A percentile compares a stretch with the other conserved stretches of the same genome.
These are phyloP conservation scores for Populus tremula DNA, from an alignment of 345 rosid species.

Conservation along the genomic window DNA sequence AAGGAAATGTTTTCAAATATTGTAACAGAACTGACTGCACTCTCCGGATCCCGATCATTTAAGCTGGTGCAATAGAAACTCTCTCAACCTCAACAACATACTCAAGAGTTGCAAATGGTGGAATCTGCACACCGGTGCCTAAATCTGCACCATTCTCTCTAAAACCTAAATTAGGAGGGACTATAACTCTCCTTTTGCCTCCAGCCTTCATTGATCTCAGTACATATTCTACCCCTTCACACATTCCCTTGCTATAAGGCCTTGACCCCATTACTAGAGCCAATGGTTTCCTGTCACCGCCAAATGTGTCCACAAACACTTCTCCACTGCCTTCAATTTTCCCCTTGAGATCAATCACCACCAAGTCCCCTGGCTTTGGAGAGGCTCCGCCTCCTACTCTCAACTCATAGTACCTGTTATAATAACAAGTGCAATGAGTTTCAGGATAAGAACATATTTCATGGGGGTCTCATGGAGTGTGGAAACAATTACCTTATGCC, in stretches of 20 bases:
- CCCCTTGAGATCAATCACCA: constrained; percentile 76
- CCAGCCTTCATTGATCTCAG: constrained; percentile 83
- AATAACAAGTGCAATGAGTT: background rate
- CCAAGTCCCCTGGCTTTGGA: constrained; percentile 74
- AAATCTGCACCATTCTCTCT: constrained; percentile 72
- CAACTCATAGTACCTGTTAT: constrained; percentile 69
- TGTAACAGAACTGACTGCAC: too few species aligned
- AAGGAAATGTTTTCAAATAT: too few species aligned
- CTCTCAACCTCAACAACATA: constrained; percentile 70
- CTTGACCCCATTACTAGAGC: constrained; percentile 79
- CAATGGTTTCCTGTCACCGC: constrained; percentile 53
- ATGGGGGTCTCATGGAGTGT: background rate
- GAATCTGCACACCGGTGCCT: constrained; percentile 61
- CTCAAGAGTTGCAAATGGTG: constrained; percentile 63
- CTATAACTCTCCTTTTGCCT: constrained; percentile 71
- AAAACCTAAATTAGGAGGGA: constrained; percentile 70
- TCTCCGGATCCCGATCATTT: background rate
- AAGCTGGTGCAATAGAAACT: constrained; percentile 92
- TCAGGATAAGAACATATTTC: background rate
- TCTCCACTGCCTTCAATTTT: constrained; percentile 54
- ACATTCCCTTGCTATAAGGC: constrained; percentile 75
- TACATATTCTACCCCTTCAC: constrained; percentile 70
- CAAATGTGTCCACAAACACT: constrained; percentile 67
- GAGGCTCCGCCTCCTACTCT: constrained; percentile 81
- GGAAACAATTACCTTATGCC: constrained; percentile 57